Percentiles rank a stretch among this genome's conserved stretches.
These are phyloP conservation scores for Kockovaella imperatae DNA, from an alignment of 768 basidiomycete genomes.

Conservation along the genomic window DNA sequence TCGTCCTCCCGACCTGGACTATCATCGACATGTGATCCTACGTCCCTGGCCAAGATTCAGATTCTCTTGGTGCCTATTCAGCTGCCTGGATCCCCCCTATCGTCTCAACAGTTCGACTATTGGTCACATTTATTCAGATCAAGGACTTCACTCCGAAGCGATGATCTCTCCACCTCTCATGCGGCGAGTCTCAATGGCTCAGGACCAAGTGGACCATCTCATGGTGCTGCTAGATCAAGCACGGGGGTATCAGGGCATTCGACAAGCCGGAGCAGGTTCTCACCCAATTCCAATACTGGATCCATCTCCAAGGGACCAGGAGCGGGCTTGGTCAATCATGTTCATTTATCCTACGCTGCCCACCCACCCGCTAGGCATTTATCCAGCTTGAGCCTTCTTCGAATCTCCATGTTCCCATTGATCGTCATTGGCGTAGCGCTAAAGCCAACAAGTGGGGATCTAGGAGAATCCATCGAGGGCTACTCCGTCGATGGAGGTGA, in stretches of 20 bases:
- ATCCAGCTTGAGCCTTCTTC: slow-evolving; percentile 61
- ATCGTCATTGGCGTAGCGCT: slow-evolving; percentile 75
- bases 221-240: slow-evolving; percentile 7
- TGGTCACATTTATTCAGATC: slow-evolving; percentile 70
- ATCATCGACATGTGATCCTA: slow-evolving; percentile 31
- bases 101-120: slow-evolving; percentile 60
- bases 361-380: slow-evolving; percentile 68
- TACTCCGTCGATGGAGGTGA: slow-evolving; percentile 46
- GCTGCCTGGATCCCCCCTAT: slow-evolving; percentile 54
- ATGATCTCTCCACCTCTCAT: slow-evolving; percentile 27
- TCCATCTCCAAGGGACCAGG: slow-evolving; percentile 24
- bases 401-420: slow-evolving; percentile 61
- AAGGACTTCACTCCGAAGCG: slow-evolving; percentile 69
- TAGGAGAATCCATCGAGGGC: no score
- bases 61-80: slow-evolving; percentile 75
- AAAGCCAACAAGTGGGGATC: no score
- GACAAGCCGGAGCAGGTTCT: slow-evolving; percentile 53
- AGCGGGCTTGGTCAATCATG: slow-evolving; percentile 62
- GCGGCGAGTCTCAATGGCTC: no score
- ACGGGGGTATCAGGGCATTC: no score
- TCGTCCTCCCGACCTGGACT: slow-evolving; percentile 18
- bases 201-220: slow-evolving; percentile 4
- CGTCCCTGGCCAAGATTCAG: slow-evolving; percentile 71
- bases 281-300: slow-evolving; percentile 66
- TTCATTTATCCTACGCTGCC: slow-evolving; percentile 71